phyloP scores from a whole-genome alignment of 768 basidiomycete genomes.

The Boletus subcaerulescens region DNA sequence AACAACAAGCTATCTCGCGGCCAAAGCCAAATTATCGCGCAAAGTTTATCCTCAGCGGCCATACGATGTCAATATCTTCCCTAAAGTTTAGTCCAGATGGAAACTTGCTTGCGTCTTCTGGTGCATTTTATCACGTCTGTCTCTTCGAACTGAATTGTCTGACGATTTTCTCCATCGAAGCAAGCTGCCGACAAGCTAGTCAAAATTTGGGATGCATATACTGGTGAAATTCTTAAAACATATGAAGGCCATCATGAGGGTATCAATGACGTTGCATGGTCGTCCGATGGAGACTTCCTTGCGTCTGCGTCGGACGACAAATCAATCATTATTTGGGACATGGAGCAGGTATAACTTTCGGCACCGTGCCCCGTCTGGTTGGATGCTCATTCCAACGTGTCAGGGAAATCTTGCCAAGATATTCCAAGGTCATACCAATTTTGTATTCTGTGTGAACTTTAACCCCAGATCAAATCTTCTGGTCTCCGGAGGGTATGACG shows the following conservation, averaged over 20 bases:
- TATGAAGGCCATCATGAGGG: conserved; percentile 75
- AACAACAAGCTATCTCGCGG: conserved; percentile 6
- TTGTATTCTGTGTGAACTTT: conserved; percentile 92
- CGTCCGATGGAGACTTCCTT: conserved; percentile 72
- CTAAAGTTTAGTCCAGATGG: conserved; percentile 91
- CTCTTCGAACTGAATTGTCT: conserved; percentile 1
- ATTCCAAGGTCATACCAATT: conserved; percentile 85
- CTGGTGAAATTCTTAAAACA: conserved; percentile 71
- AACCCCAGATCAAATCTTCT: conserved; percentile 87
- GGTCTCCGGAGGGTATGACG: conserved; percentile 93
- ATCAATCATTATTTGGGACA: conserved; percentile 81
- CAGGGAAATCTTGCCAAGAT: conserved; percentile 62
- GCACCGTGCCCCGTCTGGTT: background rate
- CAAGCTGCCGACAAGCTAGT: conserved; percentile 81
- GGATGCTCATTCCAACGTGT: background rate
- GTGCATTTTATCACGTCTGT: conserved; percentile 44
- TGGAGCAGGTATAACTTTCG: conserved; percentile 51
- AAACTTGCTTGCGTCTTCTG: conserved; percentile 73
- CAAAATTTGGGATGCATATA: conserved; percentile 76
- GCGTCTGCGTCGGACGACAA: conserved; percentile 95
- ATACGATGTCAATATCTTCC: conserved; percentile 76
- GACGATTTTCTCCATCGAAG: conserved; percentile 37
- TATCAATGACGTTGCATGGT: conserved; percentile 90
- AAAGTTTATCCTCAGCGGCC: conserved; percentile 72
- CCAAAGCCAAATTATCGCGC: conserved; percentile 52